Evolutionary conservation across 148 eudicot genomes (phyloP), one percentile per base, ranked within the genome.

Genomic region (Fallopia convolvulus): DNA sequence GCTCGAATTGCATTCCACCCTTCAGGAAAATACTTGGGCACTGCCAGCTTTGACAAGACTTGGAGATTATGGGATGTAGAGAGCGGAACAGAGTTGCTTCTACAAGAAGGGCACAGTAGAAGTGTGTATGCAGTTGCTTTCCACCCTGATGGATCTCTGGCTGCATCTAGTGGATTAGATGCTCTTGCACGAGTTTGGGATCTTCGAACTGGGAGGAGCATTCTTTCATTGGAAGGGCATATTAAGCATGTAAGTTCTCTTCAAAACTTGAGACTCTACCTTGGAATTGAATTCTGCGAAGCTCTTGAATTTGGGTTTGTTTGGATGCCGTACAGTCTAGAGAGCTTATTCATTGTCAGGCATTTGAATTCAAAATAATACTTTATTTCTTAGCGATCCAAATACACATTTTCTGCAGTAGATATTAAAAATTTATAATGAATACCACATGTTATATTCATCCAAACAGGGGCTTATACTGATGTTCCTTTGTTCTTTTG

Each of bases 61-160:
- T 92, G 99, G 97, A 91, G 99, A 76, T 77, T 92, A 77, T 92
- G 99, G 99, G 94, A 95, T 86, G 79, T 91, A 48, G 94, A 87
- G 80, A 87, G 85, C 70, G 94, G 97, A 23, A 82, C 85, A 48
- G 99, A 95, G 87, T 86, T 92, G 87, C 93, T 95, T 76, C 92
- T 92, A 75, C 99, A 92, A 82, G 99, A 95, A 87, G 99, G 99
- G 70, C 99, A 95, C 55, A 95, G 99, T 79, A 85, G 97, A 83
- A 87, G 94, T 81, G 90, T 95, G 1, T 95, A 95, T 86, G 94
- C 94, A 50, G 55, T 91, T 63, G 56, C 89, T 79, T 95, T 95
- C 75, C 99, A 95, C 79, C 84, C 75, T n/a, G 99, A 95, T 84
- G 99, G 99, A 65, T 92, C 99, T 68, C 80, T 95, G 81, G 97